phyloP scores from a whole-genome alignment of 2,329 filamentous ascomycete genomes.

The Eutypella sp. region DNA sequence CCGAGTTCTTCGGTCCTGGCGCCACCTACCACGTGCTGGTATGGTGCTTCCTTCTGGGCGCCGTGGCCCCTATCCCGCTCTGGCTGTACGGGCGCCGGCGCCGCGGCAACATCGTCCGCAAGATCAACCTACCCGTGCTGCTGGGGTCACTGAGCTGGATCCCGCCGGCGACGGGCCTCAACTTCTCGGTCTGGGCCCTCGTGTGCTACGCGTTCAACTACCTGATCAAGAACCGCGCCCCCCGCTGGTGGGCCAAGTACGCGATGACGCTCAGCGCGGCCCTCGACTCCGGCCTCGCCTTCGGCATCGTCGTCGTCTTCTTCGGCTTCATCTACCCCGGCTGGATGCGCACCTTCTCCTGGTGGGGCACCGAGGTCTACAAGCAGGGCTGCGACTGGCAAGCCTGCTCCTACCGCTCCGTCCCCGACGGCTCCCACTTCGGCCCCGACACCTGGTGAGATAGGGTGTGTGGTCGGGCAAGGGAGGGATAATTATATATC shows the following conservation, averaged over 20 bases:
- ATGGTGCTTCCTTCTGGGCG: slow-evolving; percentile 77
- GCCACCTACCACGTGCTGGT: slow-evolving; percentile 73
- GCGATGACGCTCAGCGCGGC: slow-evolving; percentile 85
- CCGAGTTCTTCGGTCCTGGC: slow-evolving; percentile 72
- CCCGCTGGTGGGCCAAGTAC: slow-evolving; percentile 85
- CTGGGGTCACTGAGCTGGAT: slow-evolving; percentile 84
- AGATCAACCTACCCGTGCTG: slow-evolving; percentile 76
- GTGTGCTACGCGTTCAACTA: slow-evolving; percentile 85
- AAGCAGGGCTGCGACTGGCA: slow-evolving; percentile 82
- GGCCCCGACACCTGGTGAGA: slow-evolving; percentile 58
- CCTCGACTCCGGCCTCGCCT: slow-evolving; percentile 75
- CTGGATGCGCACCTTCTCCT: slow-evolving; percentile 65
- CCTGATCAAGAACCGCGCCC: slow-evolving; percentile 61
- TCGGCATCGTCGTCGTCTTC: slow-evolving; percentile 78
- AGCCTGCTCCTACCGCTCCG: slow-evolving; percentile 65
- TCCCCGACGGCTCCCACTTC: slow-evolving; percentile 61
- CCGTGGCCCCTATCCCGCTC: slow-evolving; percentile 66
- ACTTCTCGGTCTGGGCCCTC: slow-evolving; percentile 82
- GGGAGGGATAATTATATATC: no score
- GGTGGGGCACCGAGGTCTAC: slow-evolving; percentile 88
- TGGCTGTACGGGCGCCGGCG: slow-evolving; percentile 64
- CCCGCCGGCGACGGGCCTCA: slow-evolving; percentile 78
- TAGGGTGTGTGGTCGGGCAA: no score
- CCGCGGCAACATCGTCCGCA: slow-evolving; percentile 60
- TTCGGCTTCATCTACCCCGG: slow-evolving; percentile 83